Evolutionary conservation across 139 green algal species (phyloP).

Genomic region (Chlamydomonas urium): DNA sequence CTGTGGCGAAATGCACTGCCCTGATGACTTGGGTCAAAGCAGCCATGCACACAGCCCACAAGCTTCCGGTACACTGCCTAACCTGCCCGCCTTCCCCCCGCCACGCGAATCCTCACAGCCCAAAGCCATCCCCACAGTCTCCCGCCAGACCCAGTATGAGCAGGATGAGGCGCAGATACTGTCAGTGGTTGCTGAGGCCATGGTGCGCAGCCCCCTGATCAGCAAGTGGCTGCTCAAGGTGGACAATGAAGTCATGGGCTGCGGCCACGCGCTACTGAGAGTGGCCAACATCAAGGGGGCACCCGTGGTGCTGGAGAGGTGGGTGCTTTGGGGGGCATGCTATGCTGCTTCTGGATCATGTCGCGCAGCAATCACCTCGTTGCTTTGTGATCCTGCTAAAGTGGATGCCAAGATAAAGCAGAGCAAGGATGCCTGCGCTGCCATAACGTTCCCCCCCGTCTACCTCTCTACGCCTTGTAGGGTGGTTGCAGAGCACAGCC

Average conservation of each 20-base stretch:
- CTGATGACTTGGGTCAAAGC: no score
- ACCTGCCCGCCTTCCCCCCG: no score
- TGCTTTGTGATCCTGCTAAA: background rate
- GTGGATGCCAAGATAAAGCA: background rate
- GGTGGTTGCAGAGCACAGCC: no score
- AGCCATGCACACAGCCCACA: no score
- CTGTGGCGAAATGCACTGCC: no score
- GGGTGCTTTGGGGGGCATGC: background rate
- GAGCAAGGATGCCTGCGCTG: background rate
- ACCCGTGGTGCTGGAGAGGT: conserved; percentile 28
- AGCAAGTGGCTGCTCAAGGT: conserved; percentile 57
- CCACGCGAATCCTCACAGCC: conserved; percentile 13
- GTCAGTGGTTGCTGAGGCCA: conserved; percentile 19
- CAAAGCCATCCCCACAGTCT: background rate
- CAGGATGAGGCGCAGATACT: conserved; percentile 30
- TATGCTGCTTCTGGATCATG: no score
- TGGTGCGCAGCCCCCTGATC: conserved; percentile 23
- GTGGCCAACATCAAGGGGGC: conserved; percentile 27
- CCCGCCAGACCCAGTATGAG: background rate
- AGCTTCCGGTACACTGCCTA: no score
- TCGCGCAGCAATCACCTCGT: no score
- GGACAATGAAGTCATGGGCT: conserved; percentile 46
- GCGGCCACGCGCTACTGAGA: conserved; percentile 49
- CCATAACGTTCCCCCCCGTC: no score
- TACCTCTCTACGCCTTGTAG: no score